phyloP scores from a whole-genome alignment of 768 basidiomycete genomes.

The Antrodiella citrinella region DNA sequence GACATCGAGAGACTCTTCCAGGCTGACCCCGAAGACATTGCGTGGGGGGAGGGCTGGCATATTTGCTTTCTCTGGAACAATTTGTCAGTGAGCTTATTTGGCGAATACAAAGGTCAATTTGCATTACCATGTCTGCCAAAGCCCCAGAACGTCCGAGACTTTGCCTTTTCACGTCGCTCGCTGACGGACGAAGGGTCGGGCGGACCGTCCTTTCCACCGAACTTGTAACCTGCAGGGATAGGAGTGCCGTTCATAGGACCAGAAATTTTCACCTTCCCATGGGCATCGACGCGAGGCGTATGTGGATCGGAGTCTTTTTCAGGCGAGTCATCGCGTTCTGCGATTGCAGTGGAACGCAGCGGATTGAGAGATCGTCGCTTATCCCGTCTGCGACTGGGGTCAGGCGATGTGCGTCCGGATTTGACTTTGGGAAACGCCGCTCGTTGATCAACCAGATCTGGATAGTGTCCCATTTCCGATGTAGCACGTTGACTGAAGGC shows the following conservation, averaged over 20 bases:
- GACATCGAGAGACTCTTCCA: slow-evolving; percentile 84
- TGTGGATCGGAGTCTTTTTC: slow-evolving; percentile 44
- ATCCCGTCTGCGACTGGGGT: slow-evolving; percentile 49
- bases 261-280: slow-evolving; percentile 78
- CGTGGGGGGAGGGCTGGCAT: slow-evolving; percentile 40
- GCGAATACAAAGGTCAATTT: not conserved
- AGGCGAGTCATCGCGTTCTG: slow-evolving; percentile 34
- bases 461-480: slow-evolving; percentile 78
- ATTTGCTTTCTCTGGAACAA: slow-evolving; percentile 25
- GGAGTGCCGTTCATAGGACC: slow-evolving; percentile 79
- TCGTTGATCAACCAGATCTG: slow-evolving; percentile 46
- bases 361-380: slow-evolving; percentile 61
- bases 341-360: slow-evolving; percentile 41
- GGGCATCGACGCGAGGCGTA: slow-evolving; percentile 38
- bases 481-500: slow-evolving; percentile 50
- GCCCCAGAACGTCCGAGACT: slow-evolving; percentile 86
- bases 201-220: slow-evolving; percentile 66
- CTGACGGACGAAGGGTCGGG: slow-evolving; percentile 26
- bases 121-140: slow-evolving; percentile 58
- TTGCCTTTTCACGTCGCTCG: slow-evolving; percentile 86
- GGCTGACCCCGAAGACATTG: slow-evolving; percentile 81
- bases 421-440: slow-evolving; percentile 19
- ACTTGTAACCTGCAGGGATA: slow-evolving; percentile 86
- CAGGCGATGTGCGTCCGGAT: slow-evolving; percentile 42
- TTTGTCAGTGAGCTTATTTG: not conserved